phyloP scores from a whole-genome alignment of 768 basidiomycete species.

The Tephrocybe sp. region DNA sequence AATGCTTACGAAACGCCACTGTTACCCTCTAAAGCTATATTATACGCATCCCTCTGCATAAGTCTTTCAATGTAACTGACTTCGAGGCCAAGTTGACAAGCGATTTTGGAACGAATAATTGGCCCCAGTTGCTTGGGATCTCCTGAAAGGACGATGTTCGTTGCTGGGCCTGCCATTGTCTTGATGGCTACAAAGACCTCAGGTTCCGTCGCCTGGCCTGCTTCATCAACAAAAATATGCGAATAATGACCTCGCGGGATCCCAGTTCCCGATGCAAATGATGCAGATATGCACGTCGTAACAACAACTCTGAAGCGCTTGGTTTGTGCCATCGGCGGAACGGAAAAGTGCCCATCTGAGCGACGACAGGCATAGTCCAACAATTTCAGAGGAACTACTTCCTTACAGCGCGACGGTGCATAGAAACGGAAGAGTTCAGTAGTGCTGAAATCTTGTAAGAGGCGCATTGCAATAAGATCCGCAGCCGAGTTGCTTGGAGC shows the following conservation, averaged over 20 bases:
- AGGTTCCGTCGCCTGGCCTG: constrained; percentile 70
- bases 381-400: constrained; percentile 44
- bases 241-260: constrained; percentile 59
- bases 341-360: constrained; percentile 35
- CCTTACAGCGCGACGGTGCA: constrained; percentile 45
- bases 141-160: constrained; percentile 62
- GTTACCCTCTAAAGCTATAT: constrained; percentile 23
- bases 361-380: constrained; percentile 31
- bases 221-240: constrained; percentile 72
- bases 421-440: constrained; percentile 54
- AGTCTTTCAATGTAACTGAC: constrained; percentile 61
- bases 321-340: constrained; percentile 34
- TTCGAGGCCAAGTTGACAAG: constrained; percentile 53
- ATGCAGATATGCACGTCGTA: constrained; percentile 62
- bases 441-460: constrained; percentile 25
- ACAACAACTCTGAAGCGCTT: constrained; percentile 53
- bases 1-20: constrained; percentile 27
- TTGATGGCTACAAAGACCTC: constrained; percentile 63
- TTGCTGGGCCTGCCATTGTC: constrained; percentile 48
- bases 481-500: constrained; percentile 69
- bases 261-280: constrained; percentile 52
- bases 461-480: constrained; percentile 51
- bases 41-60: constrained; percentile 45
- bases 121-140: constrained; percentile 75
- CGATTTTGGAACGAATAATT: constrained; percentile 57